These are phyloP conservation scores for Pulveroboletus sp. DNA, from an alignment of 768 basidiomycete species.

Conservation along the genomic window DNA sequence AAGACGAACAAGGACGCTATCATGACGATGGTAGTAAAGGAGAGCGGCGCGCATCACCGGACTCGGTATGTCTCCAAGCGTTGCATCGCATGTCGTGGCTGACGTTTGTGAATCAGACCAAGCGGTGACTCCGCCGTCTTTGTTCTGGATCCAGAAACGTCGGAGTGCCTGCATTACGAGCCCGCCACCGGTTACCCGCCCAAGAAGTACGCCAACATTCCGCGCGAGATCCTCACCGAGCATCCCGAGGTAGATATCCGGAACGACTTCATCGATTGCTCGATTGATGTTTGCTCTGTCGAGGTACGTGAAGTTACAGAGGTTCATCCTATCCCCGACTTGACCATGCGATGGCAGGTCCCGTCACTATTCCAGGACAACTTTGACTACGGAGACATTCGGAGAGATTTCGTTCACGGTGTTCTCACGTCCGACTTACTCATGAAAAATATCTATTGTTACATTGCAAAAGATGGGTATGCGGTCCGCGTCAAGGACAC, in stretches of 20 bases:
- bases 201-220: conserved; percentile 56
- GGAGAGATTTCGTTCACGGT: conserved; percentile 90
- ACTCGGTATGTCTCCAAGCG: conserved; percentile 51
- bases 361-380: conserved; percentile 97
- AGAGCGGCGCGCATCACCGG: conserved; percentile 64
- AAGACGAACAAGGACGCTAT: conserved; percentile 88
- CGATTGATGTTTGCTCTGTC: conserved; percentile 90
- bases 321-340: background rate
- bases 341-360: conserved; percentile 47
- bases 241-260: conserved; percentile 83
- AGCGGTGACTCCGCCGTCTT: conserved; percentile 73
- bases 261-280: conserved; percentile 83
- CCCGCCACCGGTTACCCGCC: conserved; percentile 66
- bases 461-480: conserved; percentile 83
- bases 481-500: conserved; percentile 93
- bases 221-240: conserved; percentile 66
- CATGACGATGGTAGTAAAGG: conserved; percentile 94
- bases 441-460: conserved; percentile 91
- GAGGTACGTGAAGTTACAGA: conserved; percentile 51
- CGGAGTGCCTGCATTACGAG: conserved; percentile 83
- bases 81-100: background rate
- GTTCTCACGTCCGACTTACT: conserved; percentile 91
- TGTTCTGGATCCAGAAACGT: conserved; percentile 69
- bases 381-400: conserved; percentile 92
- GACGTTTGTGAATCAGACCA: conserved; percentile 41